Percentiles rank a stretch among this genome's conserved stretches.
These are phyloP conservation scores for Triangularia setosa DNA, from an alignment of 2,329 filamentous ascomycete genomes.

Conservation along the genomic window DNA sequence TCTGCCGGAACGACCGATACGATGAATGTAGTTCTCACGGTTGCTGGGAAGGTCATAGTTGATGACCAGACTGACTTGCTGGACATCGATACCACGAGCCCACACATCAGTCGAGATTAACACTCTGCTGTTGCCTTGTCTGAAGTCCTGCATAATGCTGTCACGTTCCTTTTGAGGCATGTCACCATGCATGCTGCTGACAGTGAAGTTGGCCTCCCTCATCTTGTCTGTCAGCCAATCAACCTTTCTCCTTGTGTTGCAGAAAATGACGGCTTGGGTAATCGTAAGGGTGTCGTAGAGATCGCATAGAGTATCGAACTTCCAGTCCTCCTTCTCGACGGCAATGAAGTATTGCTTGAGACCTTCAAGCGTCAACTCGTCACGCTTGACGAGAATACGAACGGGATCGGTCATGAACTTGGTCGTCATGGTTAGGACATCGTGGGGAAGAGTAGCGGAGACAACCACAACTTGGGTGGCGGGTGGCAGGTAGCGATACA, in stretches of 20 bases:
- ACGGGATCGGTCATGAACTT: constrained; percentile 99
- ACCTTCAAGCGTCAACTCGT: constrained; percentile 94
- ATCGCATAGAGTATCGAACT: constrained; percentile 97
- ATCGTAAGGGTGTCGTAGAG: constrained; percentile 98
- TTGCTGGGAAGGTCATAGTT: constrained; percentile 98
- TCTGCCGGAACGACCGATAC: constrained; percentile 90
- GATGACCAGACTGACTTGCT: constrained; percentile 97
- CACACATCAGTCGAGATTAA: constrained; percentile 97
- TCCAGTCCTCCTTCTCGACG: constrained; percentile 99
- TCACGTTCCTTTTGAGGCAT: constrained; percentile 99
- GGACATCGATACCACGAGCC: constrained; percentile 97
- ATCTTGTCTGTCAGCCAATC: constrained; percentile 99
- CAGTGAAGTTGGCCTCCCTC: constrained; percentile 97
- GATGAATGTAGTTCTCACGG: constrained; percentile 99
- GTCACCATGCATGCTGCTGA: constrained; percentile 97
- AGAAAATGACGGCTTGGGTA: constrained; percentile 98
- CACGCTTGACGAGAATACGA: constrained; percentile 95
- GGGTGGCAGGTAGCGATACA: constrained; percentile 93
- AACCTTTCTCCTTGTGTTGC: constrained; percentile 97
- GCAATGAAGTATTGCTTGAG: constrained; percentile 99
- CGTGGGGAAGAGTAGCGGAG: constrained; percentile 92
- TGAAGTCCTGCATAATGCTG: constrained; percentile 98
- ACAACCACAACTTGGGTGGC: constrained; percentile 98
- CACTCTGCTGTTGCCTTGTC: constrained; percentile 92
- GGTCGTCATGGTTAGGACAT: constrained; percentile 97